Evolutionary conservation across 176 grass and related monocot species (phyloP), one percentile per base, ranked within the genome.

Genomic region (bread wheat (Triticum aestivum)): DNA sequence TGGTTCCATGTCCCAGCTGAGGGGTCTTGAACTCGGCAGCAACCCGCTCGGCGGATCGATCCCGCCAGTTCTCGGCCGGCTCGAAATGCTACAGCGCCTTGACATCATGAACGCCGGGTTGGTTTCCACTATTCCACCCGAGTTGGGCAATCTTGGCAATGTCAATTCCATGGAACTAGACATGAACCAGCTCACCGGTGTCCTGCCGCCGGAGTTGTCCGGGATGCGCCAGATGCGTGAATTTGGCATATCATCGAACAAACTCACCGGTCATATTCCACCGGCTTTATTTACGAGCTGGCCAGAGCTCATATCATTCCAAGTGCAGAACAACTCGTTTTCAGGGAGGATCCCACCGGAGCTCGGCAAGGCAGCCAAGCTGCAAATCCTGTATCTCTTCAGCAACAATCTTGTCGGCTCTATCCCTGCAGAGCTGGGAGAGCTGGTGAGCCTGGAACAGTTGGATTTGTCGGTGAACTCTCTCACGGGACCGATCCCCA

Each of bases 391-490:
- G 4, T 94, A 21, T 5, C 87, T 91, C 47, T 89, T 6, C 85
- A 13, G 0, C 38, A 94, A 89, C 78, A 72, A 88, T 1, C 32
- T 94, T 42, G 59, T 20, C 1, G 89, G 82, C n/a, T 3, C 5
- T 8, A 94, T 94, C 10, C 92, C 89, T 2, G 8, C 39, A 9
- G 82, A 92, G 83, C 73, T 95, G 14, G 93, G 86, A 27, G 77
- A 79, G 2, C 18, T 92, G 9, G 79, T 33, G 7, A 84, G 78
- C 21, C 74, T 95, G 54, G 0, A 0, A 0, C 0, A 88, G 4
- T 4, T 95, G 75, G 89, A 91, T 75, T 73, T 94, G 9, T 91
- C 89, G 1, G 70, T 12, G 2, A 96, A 92, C 56, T 58, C 9
- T 6, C 78, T 97, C 20, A 85, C 20, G 1, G 91, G 89, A 4